Evolutionary conservation across 75 land plant species (phyloP).

Genomic region (Larix kaempferi): DNA sequence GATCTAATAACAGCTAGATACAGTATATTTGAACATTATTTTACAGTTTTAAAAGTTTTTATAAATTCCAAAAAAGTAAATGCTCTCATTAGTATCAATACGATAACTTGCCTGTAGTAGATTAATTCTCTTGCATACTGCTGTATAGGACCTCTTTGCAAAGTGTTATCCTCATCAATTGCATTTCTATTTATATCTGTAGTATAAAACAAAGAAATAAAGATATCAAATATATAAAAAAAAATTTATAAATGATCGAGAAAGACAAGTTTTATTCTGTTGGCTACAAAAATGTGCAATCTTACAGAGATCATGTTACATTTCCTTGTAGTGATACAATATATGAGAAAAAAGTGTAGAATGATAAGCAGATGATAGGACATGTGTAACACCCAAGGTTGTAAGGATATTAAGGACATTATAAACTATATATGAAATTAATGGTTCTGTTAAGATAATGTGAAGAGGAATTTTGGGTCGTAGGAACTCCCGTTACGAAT

Average conservation of each 20-base stretch:
- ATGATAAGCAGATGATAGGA: no score
- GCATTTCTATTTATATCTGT: constrained; percentile 1
- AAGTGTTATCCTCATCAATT: neutral
- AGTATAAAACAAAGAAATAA: neutral
- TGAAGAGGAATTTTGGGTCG: no score
- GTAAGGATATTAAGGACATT: no score
- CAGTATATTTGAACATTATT: no score
- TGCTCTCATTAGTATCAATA: neutral
- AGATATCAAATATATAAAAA: neutral
- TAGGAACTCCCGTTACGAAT: no score
- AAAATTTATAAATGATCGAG: neutral
- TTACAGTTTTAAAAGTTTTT: neutral
- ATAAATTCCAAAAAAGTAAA: neutral
- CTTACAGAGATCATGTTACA: neutral
- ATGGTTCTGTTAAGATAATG: no score
- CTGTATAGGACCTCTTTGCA: neutral
- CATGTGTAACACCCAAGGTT: no score
- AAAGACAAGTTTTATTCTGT: neutral
- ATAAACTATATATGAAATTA: no score
- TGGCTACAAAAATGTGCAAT: neutral
- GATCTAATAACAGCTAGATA: neutral
- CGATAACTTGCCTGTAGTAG: neutral
- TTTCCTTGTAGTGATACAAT: neutral
- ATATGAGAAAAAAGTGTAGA: neutral
- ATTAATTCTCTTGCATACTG: neutral